Conservation (phyloP, 805 yeast genomes). For the Wickerhamomyces bisporus region DNA sequence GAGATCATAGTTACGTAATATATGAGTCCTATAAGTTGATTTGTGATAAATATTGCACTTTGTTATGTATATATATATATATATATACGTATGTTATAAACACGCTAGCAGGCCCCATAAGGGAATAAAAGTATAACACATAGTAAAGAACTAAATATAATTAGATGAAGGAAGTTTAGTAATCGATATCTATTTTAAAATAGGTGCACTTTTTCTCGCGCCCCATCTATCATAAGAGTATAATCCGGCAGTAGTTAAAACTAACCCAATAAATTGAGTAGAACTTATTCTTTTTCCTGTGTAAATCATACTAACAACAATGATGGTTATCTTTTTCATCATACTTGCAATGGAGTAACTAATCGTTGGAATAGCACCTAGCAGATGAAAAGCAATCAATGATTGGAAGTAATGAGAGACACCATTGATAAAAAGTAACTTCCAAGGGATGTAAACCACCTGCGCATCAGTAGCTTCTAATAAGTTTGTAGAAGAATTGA, state of each 20-base stretch:
- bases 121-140: no score
- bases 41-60: no score
- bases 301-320: slow-evolving; percentile 68
- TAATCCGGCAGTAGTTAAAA: slow-evolving; percentile 49
- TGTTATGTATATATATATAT: no score
- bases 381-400: slow-evolving; percentile 70
- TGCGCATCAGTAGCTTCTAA: slow-evolving; percentile 19
- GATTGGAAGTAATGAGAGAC: slow-evolving; percentile 76
- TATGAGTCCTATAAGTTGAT: no score
- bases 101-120: no score
- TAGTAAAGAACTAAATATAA: no score
- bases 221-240: slow-evolving; percentile 63
- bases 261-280: slow-evolving; percentile 44
- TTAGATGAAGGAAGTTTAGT: not conserved
- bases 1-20: no score
- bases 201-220: slow-evolving; percentile 6
- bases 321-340: slow-evolving; percentile 84
- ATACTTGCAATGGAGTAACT: slow-evolving; percentile 83
- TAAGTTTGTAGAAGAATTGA: slow-evolving; percentile 4
- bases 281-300: slow-evolving; percentile 44
- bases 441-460: slow-evolving; percentile 36
- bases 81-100: no score
- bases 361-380: slow-evolving; percentile 78
- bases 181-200: not conserved
- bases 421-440: slow-evolving; percentile 59